These are phyloP conservation scores for Ballota nigra DNA, from an alignment of 257 asterid genomes.

Conservation along the genomic window DNA sequence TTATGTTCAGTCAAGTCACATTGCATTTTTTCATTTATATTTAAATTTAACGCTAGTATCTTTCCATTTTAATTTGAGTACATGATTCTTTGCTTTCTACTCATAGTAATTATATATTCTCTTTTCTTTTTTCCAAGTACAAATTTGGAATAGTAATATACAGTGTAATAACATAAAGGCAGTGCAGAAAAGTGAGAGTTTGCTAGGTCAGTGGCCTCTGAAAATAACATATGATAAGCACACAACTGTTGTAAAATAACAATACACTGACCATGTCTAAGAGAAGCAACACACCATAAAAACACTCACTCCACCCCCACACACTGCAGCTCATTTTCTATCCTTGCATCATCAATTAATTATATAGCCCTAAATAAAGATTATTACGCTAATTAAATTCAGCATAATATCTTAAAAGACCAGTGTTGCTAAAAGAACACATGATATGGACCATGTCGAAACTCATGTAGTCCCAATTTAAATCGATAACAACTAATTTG, in stretches of 20 bases:
- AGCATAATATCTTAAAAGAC: not conserved
- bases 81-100: not conserved
- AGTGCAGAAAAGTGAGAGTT: not conserved
- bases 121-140: not conserved
- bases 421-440: not conserved
- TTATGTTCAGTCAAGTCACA: too few species aligned
- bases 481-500: too few species aligned
- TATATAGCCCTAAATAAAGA: not conserved
- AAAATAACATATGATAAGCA: constrained; percentile 19
- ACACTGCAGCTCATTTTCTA: not conserved
- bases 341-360: not conserved
- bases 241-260: constrained; percentile 14
- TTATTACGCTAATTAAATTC: not conserved
- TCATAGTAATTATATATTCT: not conserved
- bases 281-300: not conserved
- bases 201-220: constrained; percentile 17
- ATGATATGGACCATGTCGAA: not conserved
- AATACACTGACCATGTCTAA: not conserved
- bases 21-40: too few species aligned
- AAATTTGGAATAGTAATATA: not conserved
- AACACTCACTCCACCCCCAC: not conserved
- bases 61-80: not conserved
- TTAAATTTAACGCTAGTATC: not conserved
- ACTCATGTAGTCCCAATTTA: too few species aligned
- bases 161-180: not conserved